Evolutionary conservation across 2,329 filamentous ascomycete species (phyloP).

Genomic region (Teratosphaeria pseudoeucalypti): DNA sequence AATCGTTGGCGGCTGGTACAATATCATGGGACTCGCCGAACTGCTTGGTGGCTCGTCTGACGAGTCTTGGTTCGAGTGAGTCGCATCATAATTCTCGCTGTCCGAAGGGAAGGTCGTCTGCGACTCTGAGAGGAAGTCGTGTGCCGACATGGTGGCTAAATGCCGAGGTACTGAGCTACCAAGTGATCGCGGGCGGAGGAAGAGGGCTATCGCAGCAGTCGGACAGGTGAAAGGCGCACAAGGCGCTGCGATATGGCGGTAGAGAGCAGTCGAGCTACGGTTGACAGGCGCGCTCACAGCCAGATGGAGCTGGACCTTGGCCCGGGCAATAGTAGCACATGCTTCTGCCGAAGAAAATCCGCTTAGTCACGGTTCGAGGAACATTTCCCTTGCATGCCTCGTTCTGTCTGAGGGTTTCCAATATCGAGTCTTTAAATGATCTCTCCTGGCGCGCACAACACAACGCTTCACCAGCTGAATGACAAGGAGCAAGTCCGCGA

Average conservation of each 20-base stretch:
- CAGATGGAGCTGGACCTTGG: neutral
- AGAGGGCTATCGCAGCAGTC: neutral
- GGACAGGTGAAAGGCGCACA: constrained; percentile 1
- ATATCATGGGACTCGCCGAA: constrained; percentile 57
- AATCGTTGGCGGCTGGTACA: constrained; percentile 81
- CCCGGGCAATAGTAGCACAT: neutral
- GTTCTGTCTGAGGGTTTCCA: too few relatives aligned
- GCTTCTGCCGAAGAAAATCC: neutral
- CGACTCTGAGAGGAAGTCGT: constrained; percentile 50
- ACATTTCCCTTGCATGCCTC: too few relatives aligned
- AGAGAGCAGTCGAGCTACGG: neutral
- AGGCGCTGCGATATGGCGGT: neutral
- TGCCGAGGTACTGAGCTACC: neutral
- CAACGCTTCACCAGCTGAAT: too few relatives aligned
- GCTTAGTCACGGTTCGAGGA: neutral
- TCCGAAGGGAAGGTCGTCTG: constrained; percentile 54
- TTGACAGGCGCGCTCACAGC: neutral
- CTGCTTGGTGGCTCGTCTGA: constrained; percentile 51
- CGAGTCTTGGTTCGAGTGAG: constrained; percentile 34
- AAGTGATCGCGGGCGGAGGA: neutral
- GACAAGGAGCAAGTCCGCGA: too few relatives aligned
- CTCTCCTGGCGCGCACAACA: too few relatives aligned
- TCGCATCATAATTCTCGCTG: constrained; percentile 68
- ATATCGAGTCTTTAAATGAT: too few relatives aligned
- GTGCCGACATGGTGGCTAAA: constrained; percentile 37